These are phyloP conservation scores for Melampsora larici-populina DNA, from an alignment of 1,284 basidiomycete species.

Conservation along the genomic window DNA sequence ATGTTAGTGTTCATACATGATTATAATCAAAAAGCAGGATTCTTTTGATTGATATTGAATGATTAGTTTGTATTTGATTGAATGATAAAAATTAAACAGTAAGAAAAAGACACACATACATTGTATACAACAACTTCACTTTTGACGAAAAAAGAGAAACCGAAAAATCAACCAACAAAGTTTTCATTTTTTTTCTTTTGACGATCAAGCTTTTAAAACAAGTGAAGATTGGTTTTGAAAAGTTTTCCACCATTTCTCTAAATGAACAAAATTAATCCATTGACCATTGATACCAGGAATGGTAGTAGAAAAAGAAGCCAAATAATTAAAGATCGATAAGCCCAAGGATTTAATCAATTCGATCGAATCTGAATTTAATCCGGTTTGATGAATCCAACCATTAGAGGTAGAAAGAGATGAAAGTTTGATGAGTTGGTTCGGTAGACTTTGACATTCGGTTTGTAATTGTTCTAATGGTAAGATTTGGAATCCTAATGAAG, in stretches of 20 bases:
- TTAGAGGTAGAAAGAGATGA: constrained; percentile 24
- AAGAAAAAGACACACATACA: no score
- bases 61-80: no score
- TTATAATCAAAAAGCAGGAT: constrained; percentile 6
- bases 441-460: constrained; percentile 47
- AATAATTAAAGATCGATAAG: constrained; percentile 75
- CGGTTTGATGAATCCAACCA: constrained; percentile 56
- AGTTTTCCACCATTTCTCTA: constrained; percentile 40
- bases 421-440: neutral
- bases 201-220: no score
- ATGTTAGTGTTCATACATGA: no score
- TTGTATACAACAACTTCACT: no score
- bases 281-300: neutral
- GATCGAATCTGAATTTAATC: neutral
- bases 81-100: no score
- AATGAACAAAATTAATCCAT: constrained; percentile 18
- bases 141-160: no score
- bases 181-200: no score
- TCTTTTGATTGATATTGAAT: neutral
- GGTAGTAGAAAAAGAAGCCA: constrained; percentile 65
- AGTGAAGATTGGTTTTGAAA: constrained; percentile 9
- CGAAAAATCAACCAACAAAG: no score
- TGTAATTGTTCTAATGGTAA: constrained; percentile 61
- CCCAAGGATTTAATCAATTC: constrained; percentile 65
- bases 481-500: constrained; percentile 68